Percentiles rank a stretch among this genome's conserved stretches.
These are phyloP conservation scores for Inonotus hispidus DNA, from an alignment of 1,284 basidiomycete genomes.

Conservation along the genomic window DNA sequence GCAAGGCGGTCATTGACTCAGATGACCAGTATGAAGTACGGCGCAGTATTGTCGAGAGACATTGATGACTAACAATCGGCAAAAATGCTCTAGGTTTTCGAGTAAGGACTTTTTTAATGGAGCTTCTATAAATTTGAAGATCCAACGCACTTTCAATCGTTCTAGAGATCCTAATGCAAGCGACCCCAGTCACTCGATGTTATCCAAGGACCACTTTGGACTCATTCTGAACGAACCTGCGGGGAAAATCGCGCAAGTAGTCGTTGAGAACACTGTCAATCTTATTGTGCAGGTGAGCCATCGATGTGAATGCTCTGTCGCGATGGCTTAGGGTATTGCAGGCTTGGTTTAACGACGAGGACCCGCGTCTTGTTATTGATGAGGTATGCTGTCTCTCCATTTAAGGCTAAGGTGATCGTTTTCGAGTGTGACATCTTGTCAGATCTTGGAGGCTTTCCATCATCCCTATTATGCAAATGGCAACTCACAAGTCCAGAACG, in stretches of 20 bases:
- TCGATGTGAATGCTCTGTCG: background rate
- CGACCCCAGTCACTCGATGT: constrained; percentile 67
- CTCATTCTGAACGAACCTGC: constrained; percentile 68
- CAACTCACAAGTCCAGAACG: constrained; percentile 53
- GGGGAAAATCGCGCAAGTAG: constrained; percentile 64
- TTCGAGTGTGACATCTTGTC: background rate
- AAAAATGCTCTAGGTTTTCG: constrained; percentile 47
- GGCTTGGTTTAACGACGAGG: constrained; percentile 48
- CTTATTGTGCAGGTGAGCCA: constrained; percentile 50
- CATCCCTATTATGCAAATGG: constrained; percentile 62
- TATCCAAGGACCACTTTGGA: constrained; percentile 65
- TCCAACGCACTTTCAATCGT: background rate
- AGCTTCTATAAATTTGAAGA: background rate
- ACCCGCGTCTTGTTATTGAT: constrained; percentile 46
- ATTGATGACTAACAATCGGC: background rate
- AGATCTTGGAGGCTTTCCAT: constrained; percentile 65
- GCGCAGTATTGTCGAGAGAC: background rate
- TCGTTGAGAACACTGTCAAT: constrained; percentile 57
- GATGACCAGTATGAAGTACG: constrained; percentile 61
- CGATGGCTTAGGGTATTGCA: constrained; percentile 21
- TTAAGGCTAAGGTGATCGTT: background rate
- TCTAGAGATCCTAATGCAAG: constrained; percentile 52
- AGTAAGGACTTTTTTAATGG: constrained; percentile 23
- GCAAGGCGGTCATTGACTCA: constrained; percentile 65
- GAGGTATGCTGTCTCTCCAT: constrained; percentile 29